phyloP scores from a whole-genome alignment of 2,329 filamentous ascomycete genomes.

The Dactylellina leptospora region DNA sequence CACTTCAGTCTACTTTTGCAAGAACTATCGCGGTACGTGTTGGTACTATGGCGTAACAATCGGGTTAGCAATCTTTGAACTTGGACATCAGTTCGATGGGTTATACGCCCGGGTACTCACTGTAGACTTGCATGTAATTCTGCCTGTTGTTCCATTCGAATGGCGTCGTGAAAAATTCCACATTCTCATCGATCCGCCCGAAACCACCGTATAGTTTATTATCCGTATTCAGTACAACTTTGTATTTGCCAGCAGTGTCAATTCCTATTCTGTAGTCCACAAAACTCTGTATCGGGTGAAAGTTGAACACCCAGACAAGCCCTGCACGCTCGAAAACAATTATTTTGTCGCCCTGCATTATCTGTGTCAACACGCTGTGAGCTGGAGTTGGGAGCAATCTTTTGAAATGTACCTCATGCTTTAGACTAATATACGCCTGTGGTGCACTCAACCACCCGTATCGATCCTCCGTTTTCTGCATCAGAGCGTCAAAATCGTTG shows the following conservation, averaged over 20 bases:
- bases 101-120: no score
- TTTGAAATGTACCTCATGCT: conserved; percentile 72
- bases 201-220: conserved; percentile 79
- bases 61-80: neutral
- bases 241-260: conserved; percentile 83
- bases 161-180: conserved; percentile 89
- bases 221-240: conserved; percentile 84
- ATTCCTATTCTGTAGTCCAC: conserved; percentile 92
- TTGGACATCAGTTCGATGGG: no score
- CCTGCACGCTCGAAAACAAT: conserved; percentile 94
- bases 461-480: conserved; percentile 87
- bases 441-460: conserved; percentile 88
- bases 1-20: conserved; percentile 39
- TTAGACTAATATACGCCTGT: conserved; percentile 91
- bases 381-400: no score
- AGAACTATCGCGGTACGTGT: conserved; percentile 48
- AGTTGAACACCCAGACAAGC: conserved; percentile 94
- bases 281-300: conserved; percentile 84
- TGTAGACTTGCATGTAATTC: conserved; percentile 93
- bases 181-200: conserved; percentile 77
- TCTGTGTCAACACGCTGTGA: neutral
- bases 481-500: conserved; percentile 90
- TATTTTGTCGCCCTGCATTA: conserved; percentile 75
- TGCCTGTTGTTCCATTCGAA: conserved; percentile 87
- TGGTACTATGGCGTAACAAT: conserved; percentile 29